Conservation (phyloP, 2,329 filamentous ascomycete species). For the Trichoderma polysporum region DNA sequence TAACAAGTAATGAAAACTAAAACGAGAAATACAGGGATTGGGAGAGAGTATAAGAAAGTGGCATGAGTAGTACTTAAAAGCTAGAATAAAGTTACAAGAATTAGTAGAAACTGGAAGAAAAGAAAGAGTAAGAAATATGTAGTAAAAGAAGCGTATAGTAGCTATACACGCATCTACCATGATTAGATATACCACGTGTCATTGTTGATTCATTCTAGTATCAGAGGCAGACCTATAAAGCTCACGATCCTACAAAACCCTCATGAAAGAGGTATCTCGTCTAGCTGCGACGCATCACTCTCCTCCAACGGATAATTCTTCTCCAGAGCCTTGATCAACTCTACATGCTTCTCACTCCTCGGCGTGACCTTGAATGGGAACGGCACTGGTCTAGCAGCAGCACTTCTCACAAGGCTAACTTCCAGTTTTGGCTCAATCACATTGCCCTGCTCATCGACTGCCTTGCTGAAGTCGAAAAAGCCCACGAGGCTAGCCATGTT, state of each 20-base stretch:
- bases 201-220: not conserved
- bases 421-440: slow-evolving; percentile 31
- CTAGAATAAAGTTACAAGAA: too few species aligned
- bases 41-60: too few species aligned
- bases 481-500: not conserved
- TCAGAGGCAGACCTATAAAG: not conserved
- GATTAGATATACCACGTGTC: not conserved
- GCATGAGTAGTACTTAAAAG: too few species aligned
- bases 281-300: slow-evolving; percentile 3
- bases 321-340: slow-evolving; percentile 15
- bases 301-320: slow-evolving; percentile 16
- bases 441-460: slow-evolving; percentile 35
- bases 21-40: too few species aligned
- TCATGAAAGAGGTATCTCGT: not conserved
- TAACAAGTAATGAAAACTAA: too few species aligned
- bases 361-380: slow-evolving; percentile 12
- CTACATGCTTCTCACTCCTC: slow-evolving; percentile 17
- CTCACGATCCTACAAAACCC: not conserved
- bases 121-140: too few species aligned
- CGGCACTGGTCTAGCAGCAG: not conserved
- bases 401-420: not conserved
- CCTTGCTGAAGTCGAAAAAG: slow-evolving; percentile 7
- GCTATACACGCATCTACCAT: too few species aligned
- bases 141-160: too few species aligned
- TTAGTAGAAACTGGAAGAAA: too few species aligned